Base-by-base conservation (phyloP, 345 rosid species). In the Melastoma malabathricum region DNA sequence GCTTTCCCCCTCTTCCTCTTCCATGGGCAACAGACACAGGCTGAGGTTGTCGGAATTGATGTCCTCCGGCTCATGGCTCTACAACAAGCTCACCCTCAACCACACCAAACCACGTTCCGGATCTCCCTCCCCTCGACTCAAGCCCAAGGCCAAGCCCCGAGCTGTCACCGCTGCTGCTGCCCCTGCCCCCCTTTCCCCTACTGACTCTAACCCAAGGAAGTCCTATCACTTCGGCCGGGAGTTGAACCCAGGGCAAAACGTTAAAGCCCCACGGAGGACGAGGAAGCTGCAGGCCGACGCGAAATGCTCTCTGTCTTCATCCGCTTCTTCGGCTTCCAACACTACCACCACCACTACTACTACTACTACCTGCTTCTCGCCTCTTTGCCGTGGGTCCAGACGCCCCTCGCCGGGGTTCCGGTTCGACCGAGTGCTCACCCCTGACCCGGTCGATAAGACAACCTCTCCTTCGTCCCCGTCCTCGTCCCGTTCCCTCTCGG, bases 221-320 rank as follows among this genome's bases (percentile, higher is more conserved):
- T 84, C 98, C 18, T 82, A 79, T 55, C 51, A 80, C 71, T 60
- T 61, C 66, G 62, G 89, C 6, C 57, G 90, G n/a, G 73, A 72
- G 15, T 70, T 75, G 43, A 39, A 19, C 59, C 64, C 23, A 3
- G n/a, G 20, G 2, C 61, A 20, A 13, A 22, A 15, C 17, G 43
- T 4, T 13, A 51, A 44, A 23, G 18, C 16, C 18, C 41, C 41
- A 12, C 12, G 12, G 41, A 34, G 12, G 41, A 34, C 12, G 59
- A 60, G 16, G 54, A 51, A 51, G 57, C 64, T 18, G 14, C 58
- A 49, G 22, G 58, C 8, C 49, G 48, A 54, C 2, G 63, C 53
- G 13, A 50, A 34, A 62, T 23, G 43, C 73, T 23, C 65, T 63
- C 27, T 52, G 54, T 52, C 66, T 64, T 16, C 56, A 54, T 2